Percentiles rank a stretch among this genome's conserved stretches.
Evolutionary conservation across 805 yeast genomes (phyloP).

Genomic region (Candida incommunis): DNA sequence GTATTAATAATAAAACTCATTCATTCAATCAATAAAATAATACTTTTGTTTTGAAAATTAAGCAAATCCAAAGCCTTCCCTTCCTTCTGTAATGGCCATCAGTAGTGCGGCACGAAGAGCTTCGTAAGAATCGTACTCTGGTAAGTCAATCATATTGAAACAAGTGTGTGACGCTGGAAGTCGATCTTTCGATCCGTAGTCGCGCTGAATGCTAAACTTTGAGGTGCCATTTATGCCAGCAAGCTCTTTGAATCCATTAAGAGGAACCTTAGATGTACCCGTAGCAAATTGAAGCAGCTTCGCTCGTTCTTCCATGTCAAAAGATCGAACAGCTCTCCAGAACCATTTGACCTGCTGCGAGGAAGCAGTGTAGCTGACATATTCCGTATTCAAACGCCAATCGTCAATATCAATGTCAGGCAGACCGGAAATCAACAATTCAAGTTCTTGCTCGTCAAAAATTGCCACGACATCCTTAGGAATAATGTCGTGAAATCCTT

Average conservation of each 20-base stretch:
- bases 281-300: slow-evolving; percentile 90
- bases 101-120: slow-evolving; percentile 66
- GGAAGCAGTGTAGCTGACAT: slow-evolving; percentile 68
- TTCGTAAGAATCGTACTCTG: slow-evolving; percentile 84
- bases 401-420: slow-evolving; percentile 95
- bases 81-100: slow-evolving; percentile 84
- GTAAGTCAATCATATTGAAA: slow-evolving; percentile 87
- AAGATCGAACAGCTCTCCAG: slow-evolving; percentile 94
- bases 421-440: slow-evolving; percentile 79
- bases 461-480: slow-evolving; percentile 71
- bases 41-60: no score
- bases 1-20: background rate
- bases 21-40: background rate
- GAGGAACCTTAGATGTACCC: slow-evolving; percentile 92
- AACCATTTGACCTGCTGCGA: slow-evolving; percentile 90
- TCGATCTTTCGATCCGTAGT: slow-evolving; percentile 71
- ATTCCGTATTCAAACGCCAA: slow-evolving; percentile 75
- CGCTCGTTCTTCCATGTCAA: slow-evolving; percentile 88
- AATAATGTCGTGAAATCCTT: slow-evolving; percentile 81
- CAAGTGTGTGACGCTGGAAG: slow-evolving; percentile 95
- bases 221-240: slow-evolving; percentile 78
- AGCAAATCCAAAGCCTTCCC: slow-evolving; percentile 91
- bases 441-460: slow-evolving; percentile 92
- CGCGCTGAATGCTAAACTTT: slow-evolving; percentile 80
- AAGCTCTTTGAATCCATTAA: slow-evolving; percentile 82